Conservation (phyloP, 345 rosid species). For the Populus nigra region DNA sequence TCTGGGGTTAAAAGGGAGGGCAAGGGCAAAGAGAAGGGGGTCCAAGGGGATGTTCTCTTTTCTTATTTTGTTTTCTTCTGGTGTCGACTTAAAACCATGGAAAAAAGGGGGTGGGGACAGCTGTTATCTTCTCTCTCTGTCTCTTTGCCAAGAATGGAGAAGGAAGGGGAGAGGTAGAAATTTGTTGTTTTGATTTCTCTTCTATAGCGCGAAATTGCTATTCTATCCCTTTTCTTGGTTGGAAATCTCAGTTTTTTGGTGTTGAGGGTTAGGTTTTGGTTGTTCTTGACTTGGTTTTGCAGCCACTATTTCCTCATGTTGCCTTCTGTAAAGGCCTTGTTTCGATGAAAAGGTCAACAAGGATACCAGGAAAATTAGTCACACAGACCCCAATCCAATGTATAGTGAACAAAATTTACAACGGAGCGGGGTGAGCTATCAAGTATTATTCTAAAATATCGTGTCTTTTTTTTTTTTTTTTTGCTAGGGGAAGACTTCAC, state of each 20-base stretch:
- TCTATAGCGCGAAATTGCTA: not conserved
- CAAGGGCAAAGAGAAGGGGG: not conserved
- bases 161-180: not conserved
- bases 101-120: constrained; percentile 6
- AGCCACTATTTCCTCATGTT: not conserved
- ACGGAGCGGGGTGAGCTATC: too few species aligned
- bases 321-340: not conserved
- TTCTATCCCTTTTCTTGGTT: not conserved
- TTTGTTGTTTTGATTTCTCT: not conserved
- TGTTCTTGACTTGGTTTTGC: not conserved
- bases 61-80: not conserved
- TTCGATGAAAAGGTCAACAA: not conserved
- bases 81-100: not conserved
- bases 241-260: not conserved
- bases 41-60: not conserved
- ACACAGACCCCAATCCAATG: too few species aligned
- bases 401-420: too few species aligned
- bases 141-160: not conserved
- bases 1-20: not conserved
- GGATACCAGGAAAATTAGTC: too few species aligned
- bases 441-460: too few species aligned
- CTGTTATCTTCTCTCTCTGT: not conserved
- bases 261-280: not conserved
- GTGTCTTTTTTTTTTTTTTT: too few species aligned
- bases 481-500: accelerated